Base-by-base conservation (phyloP, 495 filamentous ascomycete species). In the Lindgomyces ingoldianus region DNA sequence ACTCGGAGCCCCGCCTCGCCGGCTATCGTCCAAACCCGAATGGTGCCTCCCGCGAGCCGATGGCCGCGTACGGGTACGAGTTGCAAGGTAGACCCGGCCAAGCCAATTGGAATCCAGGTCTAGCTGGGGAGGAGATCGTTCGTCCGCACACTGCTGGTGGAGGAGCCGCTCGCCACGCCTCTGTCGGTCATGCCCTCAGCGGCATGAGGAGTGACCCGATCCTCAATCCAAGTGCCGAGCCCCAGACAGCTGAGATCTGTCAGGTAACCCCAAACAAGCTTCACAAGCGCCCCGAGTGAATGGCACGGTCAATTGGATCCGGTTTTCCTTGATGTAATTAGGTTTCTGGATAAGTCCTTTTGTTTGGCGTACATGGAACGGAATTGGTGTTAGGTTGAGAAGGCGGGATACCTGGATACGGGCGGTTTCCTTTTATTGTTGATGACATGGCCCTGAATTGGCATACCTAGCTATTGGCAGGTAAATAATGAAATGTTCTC, bases 1-100 rank as follows among this genome's bases (percentile, higher is more conserved):
- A 25, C 22, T 58, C 61, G 1, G 52, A 57, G 29, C 42, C 42
- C 21, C 59, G 59, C 11, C 52, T 60, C 45, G 45, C n/a, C n/a
- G n/a, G n/a, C n/a, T n/a, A n/a, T n/a, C n/a, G n/a, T n/a, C n/a
- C n/a, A n/a, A n/a, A n/a, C n/a, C n/a, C n/a, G n/a, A n/a, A n/a
- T n/a, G n/a, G n/a, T n/a, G n/a, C n/a, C n/a, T n/a, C n/a, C n/a
- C n/a, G n/a, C n/a, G n/a, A n/a, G n/a, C n/a, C n/a, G n/a, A n/a
- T n/a, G n/a, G n/a, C n/a, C n/a, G n/a, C n/a, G n/a, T n/a, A n/a
- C n/a, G n/a, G n/a, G n/a, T n/a, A n/a, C n/a, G n/a, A n/a, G n/a
- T n/a, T n/a, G n/a, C n/a, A n/a, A n/a, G n/a, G n/a, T n/a, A n/a
- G n/a, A n/a, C n/a, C n/a, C n/a, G n/a, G n/a, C n/a, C n/a, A n/a